Base-by-base conservation (phyloP, 2,329 filamentous ascomycete genomes). In the Ceratocystiopsis minuta region DNA sequence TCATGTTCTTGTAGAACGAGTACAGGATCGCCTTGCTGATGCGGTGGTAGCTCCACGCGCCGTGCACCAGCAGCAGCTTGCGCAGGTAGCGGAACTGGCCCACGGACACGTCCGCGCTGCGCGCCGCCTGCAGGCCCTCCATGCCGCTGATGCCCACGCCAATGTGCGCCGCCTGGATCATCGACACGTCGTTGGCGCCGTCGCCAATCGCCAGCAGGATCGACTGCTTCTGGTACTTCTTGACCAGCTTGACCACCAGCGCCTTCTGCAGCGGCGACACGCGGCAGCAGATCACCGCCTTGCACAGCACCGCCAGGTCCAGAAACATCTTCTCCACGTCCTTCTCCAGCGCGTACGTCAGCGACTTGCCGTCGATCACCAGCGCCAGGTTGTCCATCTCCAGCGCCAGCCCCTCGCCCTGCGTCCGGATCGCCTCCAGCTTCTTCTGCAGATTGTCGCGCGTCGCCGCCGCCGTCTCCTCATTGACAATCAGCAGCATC, bases 1-100 rank as follows among this genome's bases (percentile, higher is more conserved):
- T 80, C 51, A 96, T 95, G 63, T 98, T 98, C 70, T 98, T 98
- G 70, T 98, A 98, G 60, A 96, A 98, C 7, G 90, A 96, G 63
- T 94, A 98, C 48, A 98, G 62, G 53, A 98, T 96, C 45, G 93
- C 86, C 64, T 93, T 94, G 70, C 82, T 88, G 57, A 98, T 80
- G 45, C 90, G 81, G 58, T 95, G 88, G 57, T 98, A 98, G 57
- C 85, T 93, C 90, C 90, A 98, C 6, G 87, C 80, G 18, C 90
- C 90, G 55, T 98, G 90, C 12, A 98, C 90, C 20, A 98, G 72
- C 24, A 96, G 71, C 42, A 98, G 67, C 62, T 98, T 98, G 50
- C 86, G 81, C 39, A 98, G 72, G 60, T 80, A 98, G 43, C 88
- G 78, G 68, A 98, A 98, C 59, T 98, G 90, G 1, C 76, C 90